Evolutionary conservation across 129 eudicot genomes (phyloP).

Genomic region (Kitagawia praeruptora): DNA sequence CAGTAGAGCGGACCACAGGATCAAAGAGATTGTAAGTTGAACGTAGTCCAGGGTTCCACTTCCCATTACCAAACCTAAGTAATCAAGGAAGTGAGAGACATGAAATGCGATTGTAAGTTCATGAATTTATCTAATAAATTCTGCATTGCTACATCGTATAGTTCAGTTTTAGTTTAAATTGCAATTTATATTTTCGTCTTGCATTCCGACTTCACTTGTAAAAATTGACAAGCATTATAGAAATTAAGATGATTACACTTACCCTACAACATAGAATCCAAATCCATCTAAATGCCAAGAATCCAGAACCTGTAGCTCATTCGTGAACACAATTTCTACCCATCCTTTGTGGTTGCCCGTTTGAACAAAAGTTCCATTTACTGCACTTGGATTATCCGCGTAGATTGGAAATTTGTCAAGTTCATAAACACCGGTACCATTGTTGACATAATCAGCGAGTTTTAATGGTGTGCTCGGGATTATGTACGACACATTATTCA

Average conservation of each 20-base stretch:
- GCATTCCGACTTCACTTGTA: neutral
- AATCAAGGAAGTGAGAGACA: neutral
- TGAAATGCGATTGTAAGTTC: neutral
- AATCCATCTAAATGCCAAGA: slow-evolving; percentile 55
- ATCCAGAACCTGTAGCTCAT: slow-evolving; percentile 27
- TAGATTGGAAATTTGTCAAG: slow-evolving; percentile 33
- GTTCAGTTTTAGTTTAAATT: neutral
- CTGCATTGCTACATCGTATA: neutral
- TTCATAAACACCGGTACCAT: slow-evolving; percentile 42
- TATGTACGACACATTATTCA: slow-evolving; percentile 45
- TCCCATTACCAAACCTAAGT: slow-evolving; percentile 51
- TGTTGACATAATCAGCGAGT: slow-evolving; percentile 33
- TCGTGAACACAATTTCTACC: slow-evolving; percentile 46
- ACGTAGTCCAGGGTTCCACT: slow-evolving; percentile 45
- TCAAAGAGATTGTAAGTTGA: slow-evolving; percentile 50
- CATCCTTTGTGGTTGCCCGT: slow-evolving; percentile 46
- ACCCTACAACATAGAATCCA: slow-evolving; percentile 54
- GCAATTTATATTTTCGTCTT: neutral
- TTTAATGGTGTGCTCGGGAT: slow-evolving; percentile 45
- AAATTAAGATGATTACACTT: slow-evolving; percentile 1
- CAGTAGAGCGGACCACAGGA: slow-evolving; percentile 75
- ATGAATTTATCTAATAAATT: too few species aligned
- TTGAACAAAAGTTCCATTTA: slow-evolving; percentile 37
- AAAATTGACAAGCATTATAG: neutral
- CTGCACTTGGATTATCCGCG: slow-evolving; percentile 22